Base-by-base conservation (phyloP, 768 basidiomycete species). In the Phlegmacium glaucopus region DNA sequence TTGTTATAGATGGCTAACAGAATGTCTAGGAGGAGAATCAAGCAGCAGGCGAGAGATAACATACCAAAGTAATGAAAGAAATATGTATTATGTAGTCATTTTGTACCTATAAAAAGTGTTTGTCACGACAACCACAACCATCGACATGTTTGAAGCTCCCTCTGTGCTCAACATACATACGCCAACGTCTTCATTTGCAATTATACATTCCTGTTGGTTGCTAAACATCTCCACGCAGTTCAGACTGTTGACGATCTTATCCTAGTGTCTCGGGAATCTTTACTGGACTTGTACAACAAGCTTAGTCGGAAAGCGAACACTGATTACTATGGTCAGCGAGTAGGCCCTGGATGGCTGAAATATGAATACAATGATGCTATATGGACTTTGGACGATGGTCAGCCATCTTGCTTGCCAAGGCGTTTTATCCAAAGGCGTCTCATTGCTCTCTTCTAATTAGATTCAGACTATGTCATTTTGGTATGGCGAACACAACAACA, bases 361-460 rank as follows among this genome's bases (percentile, higher is more conserved):
- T 97, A 97, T 61, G 80, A 87, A 51, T 94, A 81, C 72, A 82
- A 83, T 53, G 79, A 82, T 11, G 72, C 80, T 0, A 64, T 90
- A 41, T 96, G 90, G 90, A 87, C 88, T 59, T 68, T 97, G 9
- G 91, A 95, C 61, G 94, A 97, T 59, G 93, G 93, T 87, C 58
- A 58, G 70, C 62, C 12, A 22, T 4, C 4, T 40, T 18, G 9
- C 13, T 38, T 50, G 25, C 25, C 36, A 39, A 15, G 11, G 27
- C 16, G 13, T 15, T 30, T n/a, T 9, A 35, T 43, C n/a, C 28
- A 29, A 25, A 13, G 13, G 32, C 27, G 17, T 44, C 36, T 30
- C 32, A 9, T 18, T 26, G 9, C 43, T 48, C 44, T 30, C 26
- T 9, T 41, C 34, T 4, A 11, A n/a, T 18, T 47, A 77, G 93